phyloP scores from a whole-genome alignment of 2,329 filamentous ascomycete genomes.

The Aspergillus cejpii region DNA sequence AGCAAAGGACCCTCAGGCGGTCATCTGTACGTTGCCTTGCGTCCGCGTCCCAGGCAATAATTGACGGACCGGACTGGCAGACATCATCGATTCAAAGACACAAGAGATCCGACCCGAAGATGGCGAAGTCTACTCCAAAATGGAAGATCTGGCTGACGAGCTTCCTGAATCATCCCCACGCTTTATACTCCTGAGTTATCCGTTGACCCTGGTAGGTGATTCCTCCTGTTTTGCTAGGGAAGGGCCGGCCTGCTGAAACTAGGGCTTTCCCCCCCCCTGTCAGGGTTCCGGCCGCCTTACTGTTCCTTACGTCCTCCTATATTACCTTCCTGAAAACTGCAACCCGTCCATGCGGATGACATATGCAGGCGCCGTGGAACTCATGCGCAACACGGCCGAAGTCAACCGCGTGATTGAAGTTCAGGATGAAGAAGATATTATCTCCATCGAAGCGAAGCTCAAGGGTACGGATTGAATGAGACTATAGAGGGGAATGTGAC shows the following conservation, averaged over 20 bases:
- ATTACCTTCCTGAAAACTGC: constrained; percentile 88
- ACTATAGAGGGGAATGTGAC: not conserved
- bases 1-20: constrained; percentile 76
- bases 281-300: constrained; percentile 75
- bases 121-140: constrained; percentile 70
- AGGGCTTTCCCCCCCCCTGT: not conserved
- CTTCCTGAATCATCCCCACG: constrained; percentile 87
- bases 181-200: constrained; percentile 86
- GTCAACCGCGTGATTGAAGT: constrained; percentile 85
- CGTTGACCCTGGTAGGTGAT: constrained; percentile 66
- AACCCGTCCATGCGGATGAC: constrained; percentile 84
- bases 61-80: constrained; percentile 45
- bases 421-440: constrained; percentile 69
- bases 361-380: constrained; percentile 91
- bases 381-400: constrained; percentile 89
- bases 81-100: constrained; percentile 82
- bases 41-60: not conserved
- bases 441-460: constrained; percentile 67
- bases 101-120: constrained; percentile 84
- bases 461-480: constrained; percentile 23
- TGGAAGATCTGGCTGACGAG: constrained; percentile 77
- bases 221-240: not conserved
- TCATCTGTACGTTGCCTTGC: constrained; percentile 69
- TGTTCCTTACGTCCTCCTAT: constrained; percentile 89
- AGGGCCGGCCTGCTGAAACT: not conserved